Conservation (phyloP, 2,329 filamentous ascomycete species). For the Sphaerostilbella broomeana region DNA sequence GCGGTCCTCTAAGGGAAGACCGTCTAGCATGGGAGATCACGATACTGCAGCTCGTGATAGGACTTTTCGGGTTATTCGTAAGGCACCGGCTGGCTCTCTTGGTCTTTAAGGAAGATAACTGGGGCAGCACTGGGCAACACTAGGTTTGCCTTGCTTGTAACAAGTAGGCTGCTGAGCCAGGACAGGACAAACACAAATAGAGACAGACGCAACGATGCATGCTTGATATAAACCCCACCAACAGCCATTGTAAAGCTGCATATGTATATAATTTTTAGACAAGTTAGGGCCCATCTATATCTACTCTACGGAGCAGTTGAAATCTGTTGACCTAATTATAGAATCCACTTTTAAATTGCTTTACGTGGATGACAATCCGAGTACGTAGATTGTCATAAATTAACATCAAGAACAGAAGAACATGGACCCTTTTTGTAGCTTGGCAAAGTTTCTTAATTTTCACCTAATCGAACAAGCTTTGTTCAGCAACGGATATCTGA, state of each 20-base stretch:
- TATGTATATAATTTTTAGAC: background rate
- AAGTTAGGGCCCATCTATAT: background rate
- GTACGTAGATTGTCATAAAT: no score
- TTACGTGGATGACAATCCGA: no score
- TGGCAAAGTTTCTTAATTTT: no score
- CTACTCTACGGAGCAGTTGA: no score
- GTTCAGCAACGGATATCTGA: slow-evolving; percentile 6
- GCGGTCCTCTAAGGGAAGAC: slow-evolving; percentile 85
- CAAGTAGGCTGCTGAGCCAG: background rate
- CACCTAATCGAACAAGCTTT: background rate
- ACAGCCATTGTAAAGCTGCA: background rate
- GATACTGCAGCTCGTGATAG: slow-evolving; percentile 67
- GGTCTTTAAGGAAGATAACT: slow-evolving; percentile 87
- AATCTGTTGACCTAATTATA: no score
- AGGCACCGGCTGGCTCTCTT: slow-evolving; percentile 79
- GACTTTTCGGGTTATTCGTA: slow-evolving; percentile 76
- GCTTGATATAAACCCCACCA: background rate
- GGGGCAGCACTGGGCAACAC: slow-evolving; percentile 36
- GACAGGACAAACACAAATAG: background rate
- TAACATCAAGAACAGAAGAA: no score
- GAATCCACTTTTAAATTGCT: no score
- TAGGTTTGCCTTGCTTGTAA: no score
- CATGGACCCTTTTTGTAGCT: no score
- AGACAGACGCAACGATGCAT: background rate
- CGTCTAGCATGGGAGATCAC: slow-evolving; percentile 73